These are phyloP conservation scores for Ophiognomonia clavigignenti-juglandacearum DNA, from an alignment of 2,329 filamentous ascomycete species.

Conservation along the genomic window DNA sequence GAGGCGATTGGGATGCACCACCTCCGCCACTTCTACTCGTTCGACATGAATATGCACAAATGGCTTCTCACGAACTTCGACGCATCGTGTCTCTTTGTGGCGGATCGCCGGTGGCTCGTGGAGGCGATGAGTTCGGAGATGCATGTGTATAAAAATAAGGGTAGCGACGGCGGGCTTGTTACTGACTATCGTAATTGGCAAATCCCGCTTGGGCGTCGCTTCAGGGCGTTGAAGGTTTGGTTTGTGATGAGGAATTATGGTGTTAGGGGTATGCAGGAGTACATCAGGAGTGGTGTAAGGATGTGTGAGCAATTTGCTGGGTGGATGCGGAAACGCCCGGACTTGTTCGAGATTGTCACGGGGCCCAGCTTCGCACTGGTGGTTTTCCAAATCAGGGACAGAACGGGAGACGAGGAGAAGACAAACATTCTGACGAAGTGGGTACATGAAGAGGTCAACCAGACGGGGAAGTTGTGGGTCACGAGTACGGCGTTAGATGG, in stretches of 20 bases:
- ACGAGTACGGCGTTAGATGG: constrained; percentile 69
- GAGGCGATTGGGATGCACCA: constrained; percentile 38
- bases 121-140: constrained; percentile 78
- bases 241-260: constrained; percentile 86
- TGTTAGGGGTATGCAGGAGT: constrained; percentile 60
- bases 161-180: constrained; percentile 75
- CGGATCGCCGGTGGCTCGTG: constrained; percentile 69
- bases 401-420: constrained; percentile 35
- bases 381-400: constrained; percentile 59
- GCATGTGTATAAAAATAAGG: constrained; percentile 58
- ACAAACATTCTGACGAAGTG: constrained; percentile 68
- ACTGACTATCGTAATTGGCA: constrained; percentile 98
- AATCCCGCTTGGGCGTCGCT: constrained; percentile 83
- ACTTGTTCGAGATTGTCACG: constrained; percentile 75
- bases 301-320: constrained; percentile 67
- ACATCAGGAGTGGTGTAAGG: constrained; percentile 64
- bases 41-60: constrained; percentile 96
- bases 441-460: constrained; percentile 72
- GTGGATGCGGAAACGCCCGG: constrained; percentile 51
- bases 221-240: constrained; percentile 89
- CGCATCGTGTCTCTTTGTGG: constrained; percentile 73
- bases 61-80: constrained; percentile 98
- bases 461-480: constrained; percentile 72
- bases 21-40: constrained; percentile 71
- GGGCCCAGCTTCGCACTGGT: constrained; percentile 74